A percentile compares a stretch with the other conserved stretches of the same genome.
phyloP scores from a whole-genome alignment of 2,329 filamentous ascomycete species.

The Davidsoniella neocaledoniae region DNA sequence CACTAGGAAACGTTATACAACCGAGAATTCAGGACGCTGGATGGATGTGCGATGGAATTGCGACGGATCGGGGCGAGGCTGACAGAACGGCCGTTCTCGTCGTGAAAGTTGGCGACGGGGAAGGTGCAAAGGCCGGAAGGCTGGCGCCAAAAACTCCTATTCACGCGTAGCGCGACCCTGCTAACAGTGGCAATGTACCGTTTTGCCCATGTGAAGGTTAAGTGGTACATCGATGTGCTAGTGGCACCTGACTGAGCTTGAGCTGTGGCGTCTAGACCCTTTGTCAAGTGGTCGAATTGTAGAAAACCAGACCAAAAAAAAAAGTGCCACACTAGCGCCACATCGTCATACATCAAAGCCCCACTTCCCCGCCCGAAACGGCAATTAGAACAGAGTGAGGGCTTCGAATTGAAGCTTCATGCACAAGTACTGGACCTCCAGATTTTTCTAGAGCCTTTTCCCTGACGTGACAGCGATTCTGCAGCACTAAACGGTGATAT shows the following conservation, averaged over 20 bases:
- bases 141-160: slow-evolving; percentile 1
- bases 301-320: background rate
- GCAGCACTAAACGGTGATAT: slow-evolving; percentile 9
- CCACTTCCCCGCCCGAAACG: slow-evolving; percentile 13
- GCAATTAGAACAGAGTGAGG: slow-evolving; percentile 5
- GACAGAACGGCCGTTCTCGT: slow-evolving; percentile 4
- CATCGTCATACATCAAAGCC: slow-evolving; percentile 9
- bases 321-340: slow-evolving; percentile 9
- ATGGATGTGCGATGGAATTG: slow-evolving; percentile 28
- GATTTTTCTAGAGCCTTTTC: slow-evolving; percentile 13
- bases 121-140: background rate
- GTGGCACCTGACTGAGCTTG: background rate
- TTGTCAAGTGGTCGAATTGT: too few relatives aligned
- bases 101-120: background rate
- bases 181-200: slow-evolving; percentile 3
- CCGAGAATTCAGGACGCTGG: slow-evolving; percentile 17
- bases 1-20: too few relatives aligned
- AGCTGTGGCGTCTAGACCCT: background rate
- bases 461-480: slow-evolving; percentile 12
- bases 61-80: slow-evolving; percentile 12
- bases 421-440: slow-evolving; percentile 9
- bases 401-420: slow-evolving; percentile 9
- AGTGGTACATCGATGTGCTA: slow-evolving; percentile 6
- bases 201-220: background rate
- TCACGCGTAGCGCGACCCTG: slow-evolving; percentile 11